Evolutionary conservation across 768 basidiomycete genomes (phyloP), one percentile per base, ranked within the genome.

Genomic region (Lepiota venenata): DNA sequence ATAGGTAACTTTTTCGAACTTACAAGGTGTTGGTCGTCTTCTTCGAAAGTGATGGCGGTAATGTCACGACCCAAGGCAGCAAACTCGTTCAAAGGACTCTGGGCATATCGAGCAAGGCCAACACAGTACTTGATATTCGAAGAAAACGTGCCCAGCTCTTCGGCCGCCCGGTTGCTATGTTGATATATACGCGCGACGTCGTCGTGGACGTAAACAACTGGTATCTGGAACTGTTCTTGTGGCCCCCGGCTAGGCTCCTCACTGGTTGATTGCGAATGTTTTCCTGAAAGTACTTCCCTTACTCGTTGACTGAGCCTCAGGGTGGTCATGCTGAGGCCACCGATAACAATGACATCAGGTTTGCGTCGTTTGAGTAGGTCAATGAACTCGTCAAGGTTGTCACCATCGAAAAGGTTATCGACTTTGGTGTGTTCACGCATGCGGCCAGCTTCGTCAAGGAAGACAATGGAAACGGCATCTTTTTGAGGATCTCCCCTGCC

Each of bases 131-230:
- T 90, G 32, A 87, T 88, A 43, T 87, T 85, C 3, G 82, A 72
- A 0, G 91, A 82, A 40, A 96, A 73, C 0, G 86, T 76, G 45
- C 85, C 83, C 64, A 92, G 93, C 69, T 98, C 97, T 48, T 85
- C 84, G 25, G 79, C 75, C 2, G 92, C 92, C 36, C 95, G 87
- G 55, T 84, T 80, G 64, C 91, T 93, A 65, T 94, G 87, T 70
- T 95, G 93, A 69, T 93, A 98, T 40, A 98, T 84, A 40, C 96
- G 81, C 12, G 97, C 97, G 35, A 96, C 87, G 52, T 96, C 92
- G 64, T 99, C 97, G 39, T 81, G 80, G 32, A 91, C 84, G 64
- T 90, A 98, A 36, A 89, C 83, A 53, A 95, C 84, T 1, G 86
- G 87, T 43, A 84, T 87, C 52, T 82, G 73, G 60, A 82, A 80